Base-by-base conservation (phyloP, 208 protist genomes). In the Trypanosoma grayi region DNA sequence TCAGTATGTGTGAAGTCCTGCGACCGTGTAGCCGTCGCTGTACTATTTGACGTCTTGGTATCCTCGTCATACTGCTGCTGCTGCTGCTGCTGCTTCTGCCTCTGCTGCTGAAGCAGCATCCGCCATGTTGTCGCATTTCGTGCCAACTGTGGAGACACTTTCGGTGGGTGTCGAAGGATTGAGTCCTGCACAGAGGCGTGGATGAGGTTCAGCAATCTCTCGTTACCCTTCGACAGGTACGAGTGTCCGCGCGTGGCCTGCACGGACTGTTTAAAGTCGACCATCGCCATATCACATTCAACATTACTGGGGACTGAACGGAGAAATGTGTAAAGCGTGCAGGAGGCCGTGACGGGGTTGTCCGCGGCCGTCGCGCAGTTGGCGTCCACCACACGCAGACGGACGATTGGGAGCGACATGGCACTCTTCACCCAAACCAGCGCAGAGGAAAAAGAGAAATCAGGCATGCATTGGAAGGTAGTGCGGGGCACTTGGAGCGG, bases 271-370 rank as follows among this genome's bases (percentile, higher is more conserved):
- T 70, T 43, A n/a, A 93, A 86, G 24, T 73, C 68, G 10, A 68
- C 54, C 59, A 89, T 80, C 4, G 76, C 73, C 41, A 76, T 45
- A 18, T 79, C 66, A 28, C 62, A 54, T 56, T 93, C 87, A 3
- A 61, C 55, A 0, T 16, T 13, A 31, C 69, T 79, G 0, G 83
- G 87, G 45, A 81, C 62, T n/a, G 83, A 82, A 54, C 79, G 81
- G 31, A 92, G 68, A 57, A 94, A 94, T 4, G 82, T 84, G 69
- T 94, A 94, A 2, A 94, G 73, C 30, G 83, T 84, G 10, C 70
- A 78, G 24, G 72, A 79, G 36, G 80, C 76, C 28, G 66, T 60
- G 14, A 77, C 70, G 2, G 79, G 79, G 52, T 94, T 79, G 27
- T 66, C 36, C 1, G 77, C 68, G 18, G 77, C 50, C 6, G 63